Conservation (phyloP, 306 rosid genomes). For the Cucurbita maxima region DNA sequence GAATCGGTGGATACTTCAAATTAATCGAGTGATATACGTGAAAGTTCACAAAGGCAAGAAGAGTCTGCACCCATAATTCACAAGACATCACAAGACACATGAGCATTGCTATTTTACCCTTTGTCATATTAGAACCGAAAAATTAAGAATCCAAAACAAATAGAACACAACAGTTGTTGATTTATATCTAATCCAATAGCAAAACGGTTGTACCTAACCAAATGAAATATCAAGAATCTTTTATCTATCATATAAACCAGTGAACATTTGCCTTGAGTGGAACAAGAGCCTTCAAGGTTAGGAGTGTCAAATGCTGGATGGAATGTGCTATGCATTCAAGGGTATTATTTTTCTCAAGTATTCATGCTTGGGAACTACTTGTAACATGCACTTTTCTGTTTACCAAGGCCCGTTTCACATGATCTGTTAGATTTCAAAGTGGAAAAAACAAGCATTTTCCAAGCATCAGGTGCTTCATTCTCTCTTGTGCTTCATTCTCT, state of each 20-base stretch:
- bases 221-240: not conserved
- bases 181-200: not conserved
- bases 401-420: not conserved
- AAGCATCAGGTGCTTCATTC: not conserved
- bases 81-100: not conserved
- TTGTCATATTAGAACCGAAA: not conserved
- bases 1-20: slow-evolving; percentile 74
- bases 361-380: not conserved
- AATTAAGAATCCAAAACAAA: not conserved
- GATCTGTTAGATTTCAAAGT: not conserved
- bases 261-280: not conserved
- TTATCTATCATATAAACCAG: not conserved
- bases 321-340: not conserved
- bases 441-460: not conserved
- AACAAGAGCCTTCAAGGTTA: not conserved
- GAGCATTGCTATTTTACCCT: not conserved
- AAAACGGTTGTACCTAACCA: not conserved
- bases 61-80: slow-evolving; percentile 35
- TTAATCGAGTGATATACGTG: slow-evolving; percentile 68
- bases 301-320: not conserved
- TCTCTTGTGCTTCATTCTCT: too few species aligned
- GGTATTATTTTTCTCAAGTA: not conserved
- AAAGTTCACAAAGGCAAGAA: slow-evolving; percentile 54
- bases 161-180: not conserved
- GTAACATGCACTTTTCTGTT: not conserved